Conservation (phyloP, 108 stramenopile genomes). For the Hondaea fermentalgiana region DNA sequence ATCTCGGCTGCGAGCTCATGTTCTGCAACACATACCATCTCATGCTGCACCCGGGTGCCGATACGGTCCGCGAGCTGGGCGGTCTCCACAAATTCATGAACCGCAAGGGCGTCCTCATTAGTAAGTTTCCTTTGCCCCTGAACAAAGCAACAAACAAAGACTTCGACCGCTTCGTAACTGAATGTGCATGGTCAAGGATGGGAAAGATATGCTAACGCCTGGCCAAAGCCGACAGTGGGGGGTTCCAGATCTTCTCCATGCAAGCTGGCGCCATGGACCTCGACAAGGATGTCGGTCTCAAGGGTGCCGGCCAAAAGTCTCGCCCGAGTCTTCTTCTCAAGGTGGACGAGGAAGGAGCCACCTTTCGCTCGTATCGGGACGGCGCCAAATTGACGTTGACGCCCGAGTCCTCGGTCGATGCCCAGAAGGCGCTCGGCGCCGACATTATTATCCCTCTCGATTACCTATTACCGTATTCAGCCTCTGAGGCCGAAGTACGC, state of each 20-base stretch:
- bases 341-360: slow-evolving; percentile 76
- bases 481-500: slow-evolving; percentile 49
- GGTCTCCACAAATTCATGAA: slow-evolving; percentile 77
- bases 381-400: slow-evolving; percentile 69
- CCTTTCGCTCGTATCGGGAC: slow-evolving; percentile 76
- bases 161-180: too few species aligned
- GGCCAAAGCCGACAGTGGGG: slow-evolving; percentile 63
- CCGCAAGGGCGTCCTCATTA: slow-evolving; percentile 60
- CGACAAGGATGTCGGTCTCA: slow-evolving; percentile 60
- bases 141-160: too few species aligned
- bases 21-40: slow-evolving; percentile 90
- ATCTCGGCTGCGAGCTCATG: slow-evolving; percentile 64
- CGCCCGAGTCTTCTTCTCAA: slow-evolving; percentile 42
- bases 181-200: too few species aligned
- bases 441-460: slow-evolving; percentile 91
- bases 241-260: slow-evolving; percentile 82
- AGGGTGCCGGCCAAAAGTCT: slow-evolving; percentile 30
- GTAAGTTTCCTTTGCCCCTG: neutral
- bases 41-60: slow-evolving; percentile 75
- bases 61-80: slow-evolving; percentile 68
- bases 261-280: slow-evolving; percentile 62
- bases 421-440: slow-evolving; percentile 77
- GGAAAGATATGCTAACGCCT: too few species aligned
- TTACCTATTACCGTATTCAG: slow-evolving; percentile 78
- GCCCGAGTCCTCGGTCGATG: slow-evolving; percentile 74